Base-by-base conservation (phyloP, 2,329 filamentous ascomycete species). In the Fusarium longipes region DNA sequence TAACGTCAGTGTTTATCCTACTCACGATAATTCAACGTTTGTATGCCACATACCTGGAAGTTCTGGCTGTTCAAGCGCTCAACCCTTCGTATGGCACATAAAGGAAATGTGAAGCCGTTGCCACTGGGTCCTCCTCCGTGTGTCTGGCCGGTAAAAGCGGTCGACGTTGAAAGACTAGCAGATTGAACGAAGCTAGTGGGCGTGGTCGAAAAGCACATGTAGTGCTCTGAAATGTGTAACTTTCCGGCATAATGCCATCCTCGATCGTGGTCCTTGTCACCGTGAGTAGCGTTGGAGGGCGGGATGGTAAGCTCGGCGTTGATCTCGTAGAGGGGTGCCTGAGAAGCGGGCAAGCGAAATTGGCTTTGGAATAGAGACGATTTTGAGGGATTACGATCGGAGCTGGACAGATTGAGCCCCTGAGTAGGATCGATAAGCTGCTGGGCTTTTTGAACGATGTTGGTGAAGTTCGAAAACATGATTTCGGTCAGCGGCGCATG, bases 311-410 rank as follows among this genome's bases (percentile, higher is more conserved):
- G 88, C 83, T 99, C 96, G 75, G 96, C 94, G 63, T 92, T 93
- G 81, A 99, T 97, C 83, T 99, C 96, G 81, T 96, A 93, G 58
- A 98, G 86, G 56, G 96, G 96, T 66, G 92, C 94, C 81, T 99
- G 95, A 36, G 93, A 91, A 75, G 93, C 89, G 43, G 96, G 96
- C 32, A 99, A 90, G 70, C 96, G 93, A 83, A 99, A 99, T 81
- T 99, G 96, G 78, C 91, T 91, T 82, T 96, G 93, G 82, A 98
- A 99, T 60, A 98, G 88, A 50, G 91, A 91, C 56, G 93, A 89
- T 82, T 97, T 98, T 76, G 94, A 95, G 48, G 94, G 93, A 77
- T 93, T 91, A 67, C 87, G 87, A 79, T 96, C 92, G 60, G 90
- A 88, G 74, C 89, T 87, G 71, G 90, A 88, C 61, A 92, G 85